Evolutionary conservation across 345 rosid species (phyloP).

Genomic region (Brassica carinata): DNA sequence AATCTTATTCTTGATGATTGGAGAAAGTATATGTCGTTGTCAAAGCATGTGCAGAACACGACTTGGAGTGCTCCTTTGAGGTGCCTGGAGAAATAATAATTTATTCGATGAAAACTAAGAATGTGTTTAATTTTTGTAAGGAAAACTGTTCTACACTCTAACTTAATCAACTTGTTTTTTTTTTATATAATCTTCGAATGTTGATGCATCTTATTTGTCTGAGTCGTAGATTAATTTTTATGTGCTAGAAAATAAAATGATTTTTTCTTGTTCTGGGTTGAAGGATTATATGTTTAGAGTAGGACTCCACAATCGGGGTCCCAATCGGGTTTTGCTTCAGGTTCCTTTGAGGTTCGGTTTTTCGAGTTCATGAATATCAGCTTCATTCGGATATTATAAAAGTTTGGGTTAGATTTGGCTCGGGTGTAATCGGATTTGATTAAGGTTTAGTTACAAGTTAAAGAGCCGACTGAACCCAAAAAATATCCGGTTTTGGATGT

Average conservation of each 20-base stretch:
- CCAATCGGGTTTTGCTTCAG: too few relatives aligned
- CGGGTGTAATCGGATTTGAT: too few relatives aligned
- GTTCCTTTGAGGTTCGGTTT: too few relatives aligned
- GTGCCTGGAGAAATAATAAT: slow-evolving; percentile 39
- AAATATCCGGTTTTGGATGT: too few relatives aligned
- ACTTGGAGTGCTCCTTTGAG: slow-evolving; percentile 62
- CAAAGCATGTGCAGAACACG: slow-evolving; percentile 12
- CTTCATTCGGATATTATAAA: too few relatives aligned
- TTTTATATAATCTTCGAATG: neutral
- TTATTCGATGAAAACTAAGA: neutral
- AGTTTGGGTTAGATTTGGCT: too few relatives aligned
- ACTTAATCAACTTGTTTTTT: neutral
- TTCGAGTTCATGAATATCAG: too few relatives aligned
- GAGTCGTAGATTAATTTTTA: neutral
- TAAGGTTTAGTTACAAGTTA: too few relatives aligned
- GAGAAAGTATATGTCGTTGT: slow-evolving; percentile 45
- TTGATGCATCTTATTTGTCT: neutral
- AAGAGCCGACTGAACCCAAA: too few relatives aligned
- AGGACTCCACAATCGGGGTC: too few relatives aligned
- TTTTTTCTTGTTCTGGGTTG: neutral
- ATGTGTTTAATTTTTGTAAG: neutral
- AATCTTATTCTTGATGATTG: slow-evolving; percentile 58
- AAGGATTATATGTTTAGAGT: too few relatives aligned
- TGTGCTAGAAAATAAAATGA: neutral
- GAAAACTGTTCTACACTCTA: neutral